These are phyloP conservation scores for Fraxinus paxiana DNA, from an alignment of 305 asterid species.

Conservation along the genomic window DNA sequence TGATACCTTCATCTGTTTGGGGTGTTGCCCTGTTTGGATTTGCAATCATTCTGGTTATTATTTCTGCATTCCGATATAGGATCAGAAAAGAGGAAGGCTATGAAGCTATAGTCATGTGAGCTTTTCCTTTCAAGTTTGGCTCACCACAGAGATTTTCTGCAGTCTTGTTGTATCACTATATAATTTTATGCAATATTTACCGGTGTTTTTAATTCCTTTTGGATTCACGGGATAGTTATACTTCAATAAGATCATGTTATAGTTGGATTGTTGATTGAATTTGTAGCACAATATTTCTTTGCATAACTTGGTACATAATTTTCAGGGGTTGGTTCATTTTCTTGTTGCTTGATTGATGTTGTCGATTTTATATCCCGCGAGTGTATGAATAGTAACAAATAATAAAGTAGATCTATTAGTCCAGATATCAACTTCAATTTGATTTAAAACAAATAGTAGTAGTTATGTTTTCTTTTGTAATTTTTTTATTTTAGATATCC, in stretches of 20 bases:
- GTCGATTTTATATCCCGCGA: no score
- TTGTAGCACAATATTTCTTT: not conserved
- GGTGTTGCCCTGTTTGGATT: constrained; percentile 27
- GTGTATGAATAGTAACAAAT: no score
- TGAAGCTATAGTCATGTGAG: constrained; percentile 28
- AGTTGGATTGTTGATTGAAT: not conserved
- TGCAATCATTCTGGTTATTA: constrained; percentile 17
- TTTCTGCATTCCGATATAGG: constrained; percentile 14
- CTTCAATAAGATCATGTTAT: not conserved
- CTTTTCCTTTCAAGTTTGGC: constrained; percentile 10
- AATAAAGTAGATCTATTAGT: no score
- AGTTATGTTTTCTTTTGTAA: no score
- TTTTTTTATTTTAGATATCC: no score
- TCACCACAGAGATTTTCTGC: not conserved
- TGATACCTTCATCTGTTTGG: constrained; percentile 19
- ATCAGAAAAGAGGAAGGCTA: constrained; percentile 34
- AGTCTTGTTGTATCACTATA: not conserved
- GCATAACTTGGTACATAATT: not conserved
- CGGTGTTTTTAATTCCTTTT: not conserved
- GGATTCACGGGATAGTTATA: not conserved
- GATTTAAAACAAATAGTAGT: no score
- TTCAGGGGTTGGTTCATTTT: no score
- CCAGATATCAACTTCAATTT: no score
- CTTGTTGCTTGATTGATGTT: no score
- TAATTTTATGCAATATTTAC: not conserved